A percentile compares a stretch with the other conserved stretches of the same genome.
phyloP scores from a whole-genome alignment of 805 yeast genomes.

The Lachancea thermotolerans region DNA sequence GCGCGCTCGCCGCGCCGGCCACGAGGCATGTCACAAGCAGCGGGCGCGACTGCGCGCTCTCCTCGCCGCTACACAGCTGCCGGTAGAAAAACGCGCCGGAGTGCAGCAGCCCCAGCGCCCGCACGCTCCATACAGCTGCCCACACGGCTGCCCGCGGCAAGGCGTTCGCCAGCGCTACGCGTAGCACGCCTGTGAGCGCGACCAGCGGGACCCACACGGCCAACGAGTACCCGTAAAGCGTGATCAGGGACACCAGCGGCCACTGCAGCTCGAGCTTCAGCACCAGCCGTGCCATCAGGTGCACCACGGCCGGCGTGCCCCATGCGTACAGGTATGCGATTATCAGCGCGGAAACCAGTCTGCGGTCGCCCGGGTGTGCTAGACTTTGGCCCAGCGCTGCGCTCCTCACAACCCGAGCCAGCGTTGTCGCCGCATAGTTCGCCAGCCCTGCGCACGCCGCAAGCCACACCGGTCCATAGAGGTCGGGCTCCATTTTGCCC shows the following conservation, averaged over 20 bases:
- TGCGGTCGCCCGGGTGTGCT: slow-evolving; percentile 42
- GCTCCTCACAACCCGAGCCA: slow-evolving; percentile 41
- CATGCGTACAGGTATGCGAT: slow-evolving; percentile 73
- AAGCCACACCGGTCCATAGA: slow-evolving; percentile 89
- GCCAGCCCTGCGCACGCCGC: slow-evolving; percentile 73
- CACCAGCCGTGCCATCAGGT: slow-evolving; percentile 44
- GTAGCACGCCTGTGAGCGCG: slow-evolving; percentile 19
- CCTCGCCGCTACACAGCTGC: background rate
- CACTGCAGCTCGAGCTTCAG: slow-evolving; percentile 45
- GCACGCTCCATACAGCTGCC: background rate
- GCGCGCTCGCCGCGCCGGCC: background rate
- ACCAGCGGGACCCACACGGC: slow-evolving; percentile 83
- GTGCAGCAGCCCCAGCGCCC: slow-evolving; percentile 1
- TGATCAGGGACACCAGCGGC: slow-evolving; percentile 53
- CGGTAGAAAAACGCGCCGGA: slow-evolving; percentile 1
- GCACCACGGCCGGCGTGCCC: slow-evolving; percentile 52
- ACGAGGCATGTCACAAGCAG: too few species aligned
- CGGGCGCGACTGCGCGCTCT: too few species aligned
- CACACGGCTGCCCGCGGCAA: background rate
- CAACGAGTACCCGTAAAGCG: slow-evolving; percentile 81
- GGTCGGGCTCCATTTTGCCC: slow-evolving; percentile 42
- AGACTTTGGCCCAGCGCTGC: slow-evolving; percentile 19
- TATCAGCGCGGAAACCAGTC: slow-evolving; percentile 61
- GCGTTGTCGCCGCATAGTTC: slow-evolving; percentile 68
- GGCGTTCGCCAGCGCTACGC: background rate